Conservation (phyloP, 768 basidiomycete species). For the Phlebiopsis flavidoalba region DNA sequence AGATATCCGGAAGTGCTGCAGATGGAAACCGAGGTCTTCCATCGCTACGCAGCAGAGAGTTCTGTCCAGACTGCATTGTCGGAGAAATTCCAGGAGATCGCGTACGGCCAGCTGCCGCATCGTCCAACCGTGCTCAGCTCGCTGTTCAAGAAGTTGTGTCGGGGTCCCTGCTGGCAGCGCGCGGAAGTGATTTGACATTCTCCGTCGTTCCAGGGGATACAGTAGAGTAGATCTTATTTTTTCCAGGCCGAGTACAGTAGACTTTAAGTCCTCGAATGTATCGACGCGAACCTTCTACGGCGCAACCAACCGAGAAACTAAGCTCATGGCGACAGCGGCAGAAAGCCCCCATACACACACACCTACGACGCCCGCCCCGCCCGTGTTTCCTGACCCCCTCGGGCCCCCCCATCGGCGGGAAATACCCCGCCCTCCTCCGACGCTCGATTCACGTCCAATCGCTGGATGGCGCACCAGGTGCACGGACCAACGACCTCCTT, state of each 20-base stretch:
- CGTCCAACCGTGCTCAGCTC: conserved; percentile 7
- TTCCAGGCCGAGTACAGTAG: neutral
- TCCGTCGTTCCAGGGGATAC: neutral
- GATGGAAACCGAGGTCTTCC: conserved; percentile 15
- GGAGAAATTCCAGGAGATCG: conserved; percentile 12
- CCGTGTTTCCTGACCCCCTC: conserved; percentile 5
- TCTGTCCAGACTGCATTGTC: conserved; percentile 3
- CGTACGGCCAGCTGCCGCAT: conserved; percentile 10
- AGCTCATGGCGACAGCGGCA: neutral
- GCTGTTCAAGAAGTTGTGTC: conserved; percentile 8
- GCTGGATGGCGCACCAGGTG: conserved; percentile 10
- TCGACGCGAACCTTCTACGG: too few species aligned
- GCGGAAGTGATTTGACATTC: neutral
- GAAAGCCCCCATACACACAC: neutral
- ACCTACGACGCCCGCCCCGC: neutral
- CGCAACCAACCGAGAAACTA: too few species aligned
- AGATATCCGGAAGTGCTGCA: conserved; percentile 12
- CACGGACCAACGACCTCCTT: conserved; percentile 15
- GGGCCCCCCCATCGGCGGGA: neutral
- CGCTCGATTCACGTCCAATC: neutral
- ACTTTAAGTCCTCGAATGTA: too few species aligned
- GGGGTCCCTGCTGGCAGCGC: neutral
- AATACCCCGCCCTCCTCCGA: conserved; percentile 1
- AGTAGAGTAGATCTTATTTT: neutral
- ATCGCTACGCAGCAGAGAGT: conserved; percentile 2